Evolutionary conservation across 2,329 filamentous ascomycete genomes (phyloP).

Genomic region (Penicillium janthinellum): DNA sequence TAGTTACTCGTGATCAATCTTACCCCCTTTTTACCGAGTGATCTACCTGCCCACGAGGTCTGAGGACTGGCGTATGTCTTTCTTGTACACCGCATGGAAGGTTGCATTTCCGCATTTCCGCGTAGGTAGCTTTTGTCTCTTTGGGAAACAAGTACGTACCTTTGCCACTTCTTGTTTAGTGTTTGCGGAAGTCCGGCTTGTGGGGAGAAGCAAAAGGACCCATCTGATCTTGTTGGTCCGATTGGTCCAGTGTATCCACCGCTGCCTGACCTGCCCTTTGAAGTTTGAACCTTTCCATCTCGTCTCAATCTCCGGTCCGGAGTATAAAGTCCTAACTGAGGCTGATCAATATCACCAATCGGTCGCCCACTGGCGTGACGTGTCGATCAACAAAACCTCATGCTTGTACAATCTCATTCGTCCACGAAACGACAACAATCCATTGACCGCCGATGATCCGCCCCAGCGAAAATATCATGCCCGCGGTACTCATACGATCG

Average conservation of each 20-base stretch:
- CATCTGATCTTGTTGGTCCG: neutral
- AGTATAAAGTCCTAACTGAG: neutral
- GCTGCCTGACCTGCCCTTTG: neutral
- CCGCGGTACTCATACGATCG: neutral
- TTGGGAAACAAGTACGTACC: neutral
- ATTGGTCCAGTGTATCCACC: neutral
- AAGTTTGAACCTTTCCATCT: neutral
- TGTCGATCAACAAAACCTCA: neutral
- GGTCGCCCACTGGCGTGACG: neutral
- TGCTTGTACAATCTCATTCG: neutral
- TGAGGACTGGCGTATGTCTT: neutral
- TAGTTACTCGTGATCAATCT: neutral
- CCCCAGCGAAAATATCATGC: no score
- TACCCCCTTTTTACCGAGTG: neutral
- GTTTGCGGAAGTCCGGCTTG: neutral
- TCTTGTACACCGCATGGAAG: neutral
- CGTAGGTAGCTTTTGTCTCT: no score
- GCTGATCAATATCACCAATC: neutral
- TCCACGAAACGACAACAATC: neutral
- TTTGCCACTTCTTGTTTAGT: neutral
- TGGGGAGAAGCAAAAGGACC: neutral
- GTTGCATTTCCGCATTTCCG: neutral
- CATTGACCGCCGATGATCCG: neutral
- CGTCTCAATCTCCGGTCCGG: neutral
- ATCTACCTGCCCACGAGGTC: neutral